Percentiles rank a stretch among this genome's conserved stretches.
Evolutionary conservation across 805 yeast genomes (phyloP).

Genomic region (Yarrowia deformans): DNA sequence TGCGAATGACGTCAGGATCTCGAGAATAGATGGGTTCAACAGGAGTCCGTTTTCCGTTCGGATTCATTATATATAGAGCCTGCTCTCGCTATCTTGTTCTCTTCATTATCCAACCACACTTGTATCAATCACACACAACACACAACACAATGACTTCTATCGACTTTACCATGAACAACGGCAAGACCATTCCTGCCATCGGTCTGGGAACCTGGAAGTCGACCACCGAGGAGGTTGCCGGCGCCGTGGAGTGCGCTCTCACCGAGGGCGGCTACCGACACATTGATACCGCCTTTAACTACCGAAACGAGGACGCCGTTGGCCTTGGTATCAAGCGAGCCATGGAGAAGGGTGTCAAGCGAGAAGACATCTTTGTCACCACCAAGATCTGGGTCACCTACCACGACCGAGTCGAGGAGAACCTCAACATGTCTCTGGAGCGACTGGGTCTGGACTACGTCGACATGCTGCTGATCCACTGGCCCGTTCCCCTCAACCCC

Average conservation of each 20-base stretch:
- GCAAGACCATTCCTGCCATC: constrained; percentile 66
- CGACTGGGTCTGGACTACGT: constrained; percentile 65
- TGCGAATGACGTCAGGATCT: constrained; percentile 17
- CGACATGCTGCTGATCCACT: constrained; percentile 51
- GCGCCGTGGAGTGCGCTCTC: constrained; percentile 18
- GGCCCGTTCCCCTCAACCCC: constrained; percentile 28
- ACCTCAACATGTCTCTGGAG: constrained; percentile 59
- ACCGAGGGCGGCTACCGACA: constrained; percentile 23
- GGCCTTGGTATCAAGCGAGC: constrained; percentile 61
- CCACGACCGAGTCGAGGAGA: constrained; percentile 54
- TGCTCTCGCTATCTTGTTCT: neutral
- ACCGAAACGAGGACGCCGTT: constrained; percentile 66
- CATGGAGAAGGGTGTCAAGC: constrained; percentile 54
- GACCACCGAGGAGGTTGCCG: constrained; percentile 20
- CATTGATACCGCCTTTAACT: constrained; percentile 30
- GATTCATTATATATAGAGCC: constrained; percentile 3
- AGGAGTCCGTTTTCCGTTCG: no score
- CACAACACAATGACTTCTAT: constrained; percentile 21
- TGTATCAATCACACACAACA: neutral
- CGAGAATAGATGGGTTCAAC: neutral
- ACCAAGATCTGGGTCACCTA: constrained; percentile 64
- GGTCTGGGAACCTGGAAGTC: constrained; percentile 58
- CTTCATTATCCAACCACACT: neutral
- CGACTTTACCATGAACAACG: constrained; percentile 60
- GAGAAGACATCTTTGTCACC: constrained; percentile 65